These are phyloP conservation scores for Wakefieldia striispora DNA, from an alignment of 768 basidiomycete species.

Conservation along the genomic window DNA sequence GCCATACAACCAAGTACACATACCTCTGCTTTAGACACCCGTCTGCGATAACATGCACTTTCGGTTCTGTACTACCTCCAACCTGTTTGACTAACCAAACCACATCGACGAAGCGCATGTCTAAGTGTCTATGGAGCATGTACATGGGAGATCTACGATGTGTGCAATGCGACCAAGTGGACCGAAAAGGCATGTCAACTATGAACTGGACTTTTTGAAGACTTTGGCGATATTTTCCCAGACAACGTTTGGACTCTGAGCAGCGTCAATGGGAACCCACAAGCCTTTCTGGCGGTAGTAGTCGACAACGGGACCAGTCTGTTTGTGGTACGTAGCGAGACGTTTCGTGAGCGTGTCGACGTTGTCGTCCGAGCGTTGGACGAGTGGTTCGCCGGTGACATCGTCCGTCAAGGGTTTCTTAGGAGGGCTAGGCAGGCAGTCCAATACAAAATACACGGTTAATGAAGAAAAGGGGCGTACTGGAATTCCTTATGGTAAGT, in stretches of 20 bases:
- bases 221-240: slow-evolving; percentile 79
- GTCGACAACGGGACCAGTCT: slow-evolving; percentile 93
- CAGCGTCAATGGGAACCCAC: slow-evolving; percentile 90
- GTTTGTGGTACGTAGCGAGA: slow-evolving; percentile 82
- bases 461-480: slow-evolving; percentile 47
- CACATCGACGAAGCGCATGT: slow-evolving; percentile 3
- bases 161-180: background rate
- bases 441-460: slow-evolving; percentile 9
- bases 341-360: slow-evolving; percentile 93
- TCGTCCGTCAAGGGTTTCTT: slow-evolving; percentile 96
- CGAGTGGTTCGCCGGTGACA: slow-evolving; percentile 90
- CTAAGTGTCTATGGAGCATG: slow-evolving; percentile 16
- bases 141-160: slow-evolving; percentile 27
- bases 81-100: background rate
- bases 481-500: slow-evolving; percentile 95
- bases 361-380: slow-evolving; percentile 98
- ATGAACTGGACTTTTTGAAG: slow-evolving; percentile 42
- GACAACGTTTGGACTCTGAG: slow-evolving; percentile 88
- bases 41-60: slow-evolving; percentile 6
- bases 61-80: background rate
- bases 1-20: slow-evolving; percentile 15
- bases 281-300: slow-evolving; percentile 93
- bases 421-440: slow-evolving; percentile 66
- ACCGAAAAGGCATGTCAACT: background rate
- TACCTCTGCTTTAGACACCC: slow-evolving; percentile 18